Evolutionary conservation across 2,329 filamentous ascomycete species (phyloP), one percentile per base, ranked within the genome.

Genomic region (Coniochaeta prunicola): DNA sequence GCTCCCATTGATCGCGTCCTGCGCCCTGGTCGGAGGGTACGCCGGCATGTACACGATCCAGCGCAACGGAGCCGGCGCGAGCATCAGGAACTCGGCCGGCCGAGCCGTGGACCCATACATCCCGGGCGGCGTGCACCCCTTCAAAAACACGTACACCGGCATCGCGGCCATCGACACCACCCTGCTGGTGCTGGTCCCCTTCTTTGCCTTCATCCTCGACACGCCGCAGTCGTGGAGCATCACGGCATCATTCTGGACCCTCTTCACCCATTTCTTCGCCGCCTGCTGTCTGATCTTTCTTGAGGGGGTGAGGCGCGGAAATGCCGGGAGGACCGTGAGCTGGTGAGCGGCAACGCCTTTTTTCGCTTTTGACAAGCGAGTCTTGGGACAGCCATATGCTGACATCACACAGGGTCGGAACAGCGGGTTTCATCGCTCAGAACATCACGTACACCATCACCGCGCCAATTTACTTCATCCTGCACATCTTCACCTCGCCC

Each of bases 401-500:
- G 33, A 36, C 38, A 38, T 45, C 15, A 33, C 24, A n/a, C n/a
- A 66, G 64, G 64, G 64, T 62, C 21, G 61, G 60, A 8, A 50
- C 53, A 12, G 31, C 63, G 31, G 64, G 64, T n/a, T 26, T 64
- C 28, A 38, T 65, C 26, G 53, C 64, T 17, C 65, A 66, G 55
- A 60, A 45, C 34, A 53, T 59, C 45, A 58, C 63, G 4, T 63
- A 62, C 57, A 61, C 64, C 15, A 21, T 65, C 26, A 59, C 62
- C 0, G 57, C 59, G 21, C 65, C 65, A 4, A 38, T 65, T n/a
- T 66, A 61, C 36, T 42, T 64, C n/a, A 57, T 61, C 42, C 42
- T 62, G 19, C 60, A 66, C 45, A 56, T 66, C 31, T 50, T 65
- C 55, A 62, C 61, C 28, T 65, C 63, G 19, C 62, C 62, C 0